A percentile compares a stretch with the other conserved stretches of the same genome.
Conservation (phyloP, 192 early-diverging fungal genomes). For the Radiomyces spectabilis region DNA sequence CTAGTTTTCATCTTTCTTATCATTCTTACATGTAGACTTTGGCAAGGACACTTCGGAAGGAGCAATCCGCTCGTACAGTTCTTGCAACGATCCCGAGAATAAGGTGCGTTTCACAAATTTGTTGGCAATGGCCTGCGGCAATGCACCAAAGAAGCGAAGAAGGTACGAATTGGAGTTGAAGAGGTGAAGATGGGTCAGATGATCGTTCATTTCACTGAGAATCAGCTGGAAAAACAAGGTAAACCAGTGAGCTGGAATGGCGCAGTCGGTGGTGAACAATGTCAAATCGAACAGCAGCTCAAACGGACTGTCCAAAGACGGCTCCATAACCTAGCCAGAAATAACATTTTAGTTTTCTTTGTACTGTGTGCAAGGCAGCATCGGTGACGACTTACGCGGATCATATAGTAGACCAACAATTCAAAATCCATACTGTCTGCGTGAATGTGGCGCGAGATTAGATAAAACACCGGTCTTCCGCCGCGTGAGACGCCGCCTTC, state of each 20-base stretch:
- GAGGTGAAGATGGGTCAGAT: slow-evolving; percentile 61
- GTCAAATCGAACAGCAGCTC: slow-evolving; percentile 79
- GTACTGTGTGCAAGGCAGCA: no score
- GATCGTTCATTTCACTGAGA: slow-evolving; percentile 49
- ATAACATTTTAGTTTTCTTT: no score
- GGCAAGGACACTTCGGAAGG: slow-evolving; percentile 66
- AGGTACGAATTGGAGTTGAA: slow-evolving; percentile 60
- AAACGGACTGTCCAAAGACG: slow-evolving; percentile 58
- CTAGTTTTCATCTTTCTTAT: not conserved
- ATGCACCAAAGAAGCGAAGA: slow-evolving; percentile 35
- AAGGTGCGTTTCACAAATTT: slow-evolving; percentile 52
- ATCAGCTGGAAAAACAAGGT: slow-evolving; percentile 60
- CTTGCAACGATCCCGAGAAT: slow-evolving; percentile 51
- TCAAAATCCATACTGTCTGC: slow-evolving; percentile 79
- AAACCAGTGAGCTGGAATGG: slow-evolving; percentile 69
- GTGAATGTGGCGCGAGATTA: slow-evolving; percentile 65
- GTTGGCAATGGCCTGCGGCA: slow-evolving; percentile 32
- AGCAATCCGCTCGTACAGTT: slow-evolving; percentile 65
- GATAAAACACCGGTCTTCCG: slow-evolving; percentile 72
- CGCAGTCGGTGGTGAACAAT: slow-evolving; percentile 65
- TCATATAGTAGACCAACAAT: slow-evolving; percentile 64
- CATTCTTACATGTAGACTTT: slow-evolving; percentile 42
- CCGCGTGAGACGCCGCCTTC: slow-evolving; percentile 67
- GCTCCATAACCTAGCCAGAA: slow-evolving; percentile 44
- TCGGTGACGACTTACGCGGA: slow-evolving; percentile 59